Conservation (phyloP, 164 flowering plant genomes). For the Akebia trifoliata region DNA sequence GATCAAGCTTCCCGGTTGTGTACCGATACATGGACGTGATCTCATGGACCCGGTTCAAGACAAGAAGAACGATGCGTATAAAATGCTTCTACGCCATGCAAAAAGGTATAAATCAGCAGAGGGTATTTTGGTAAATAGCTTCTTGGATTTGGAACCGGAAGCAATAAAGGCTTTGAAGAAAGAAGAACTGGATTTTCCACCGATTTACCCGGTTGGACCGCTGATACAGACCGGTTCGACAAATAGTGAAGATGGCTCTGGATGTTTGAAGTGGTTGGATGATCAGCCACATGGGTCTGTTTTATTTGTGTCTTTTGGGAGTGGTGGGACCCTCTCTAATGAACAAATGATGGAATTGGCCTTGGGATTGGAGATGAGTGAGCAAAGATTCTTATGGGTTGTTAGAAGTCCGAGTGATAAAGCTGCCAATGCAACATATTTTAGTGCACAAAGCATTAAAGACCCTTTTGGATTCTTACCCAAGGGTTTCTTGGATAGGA, state of each 20-base stretch:
- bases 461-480: constrained; percentile 27
- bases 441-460: constrained; percentile 1
- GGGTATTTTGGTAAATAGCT: constrained; percentile 28
- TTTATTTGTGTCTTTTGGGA: constrained; percentile 58
- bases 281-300: constrained; percentile 37
- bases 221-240: constrained; percentile 9
- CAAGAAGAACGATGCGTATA: constrained; percentile 21
- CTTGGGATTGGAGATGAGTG: constrained; percentile 56
- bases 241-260: background rate
- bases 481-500: constrained; percentile 26
- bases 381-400: constrained; percentile 64
- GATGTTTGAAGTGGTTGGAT: constrained; percentile 36
- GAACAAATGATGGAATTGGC: constrained; percentile 50
- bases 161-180: constrained; percentile 18
- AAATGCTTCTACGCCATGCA: constrained; percentile 17
- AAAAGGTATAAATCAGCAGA: constrained; percentile 14
- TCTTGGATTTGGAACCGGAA: constrained; percentile 24
- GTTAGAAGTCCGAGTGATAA: constrained; percentile 23
- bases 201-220: constrained; percentile 37
- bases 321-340: constrained; percentile 58
- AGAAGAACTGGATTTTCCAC: constrained; percentile 8
- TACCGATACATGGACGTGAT: constrained; percentile 23
- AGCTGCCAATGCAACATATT: constrained; percentile 14
- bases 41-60: constrained; percentile 28
- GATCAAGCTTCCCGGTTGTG: constrained; percentile 28